phyloP scores from a whole-genome alignment of 176 grass and related monocot species.

The Pontederia crassipes region DNA sequence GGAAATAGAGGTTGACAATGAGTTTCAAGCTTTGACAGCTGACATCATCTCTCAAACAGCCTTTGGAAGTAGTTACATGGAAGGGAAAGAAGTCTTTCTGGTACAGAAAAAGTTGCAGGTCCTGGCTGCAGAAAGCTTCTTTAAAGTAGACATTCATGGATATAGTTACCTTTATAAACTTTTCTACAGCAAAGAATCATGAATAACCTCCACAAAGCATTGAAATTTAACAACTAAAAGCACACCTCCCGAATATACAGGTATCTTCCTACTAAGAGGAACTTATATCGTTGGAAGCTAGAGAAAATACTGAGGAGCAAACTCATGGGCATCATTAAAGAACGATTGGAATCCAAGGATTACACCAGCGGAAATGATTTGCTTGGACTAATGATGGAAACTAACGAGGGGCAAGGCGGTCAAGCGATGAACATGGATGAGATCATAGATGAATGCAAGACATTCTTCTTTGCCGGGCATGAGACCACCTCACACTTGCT shows the following conservation, averaged over 20 bases:
- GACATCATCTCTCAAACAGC: background rate
- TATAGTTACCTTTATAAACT: background rate
- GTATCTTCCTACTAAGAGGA: too few species aligned
- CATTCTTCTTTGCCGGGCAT: background rate
- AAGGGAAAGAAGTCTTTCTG: constrained; percentile 10
- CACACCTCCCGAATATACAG: background rate
- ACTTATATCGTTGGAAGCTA: background rate
- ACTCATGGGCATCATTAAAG: background rate
- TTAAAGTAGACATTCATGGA: background rate
- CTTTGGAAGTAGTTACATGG: constrained; percentile 11
- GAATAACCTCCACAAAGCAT: too few species aligned
- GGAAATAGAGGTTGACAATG: background rate
- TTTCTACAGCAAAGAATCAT: too few species aligned
- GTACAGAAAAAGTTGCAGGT: background rate
- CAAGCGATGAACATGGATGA: too few species aligned
- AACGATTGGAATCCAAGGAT: background rate
- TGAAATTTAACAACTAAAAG: too few species aligned
- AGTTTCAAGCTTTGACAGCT: background rate
- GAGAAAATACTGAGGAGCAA: background rate
- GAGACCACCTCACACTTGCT: too few species aligned
- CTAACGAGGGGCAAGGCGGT: too few species aligned
- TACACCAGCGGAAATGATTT: background rate
- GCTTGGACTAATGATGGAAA: too few species aligned
- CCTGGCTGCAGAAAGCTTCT: background rate
- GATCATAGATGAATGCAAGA: too few species aligned